Percentiles rank a stretch among this genome's conserved stretches.
phyloP scores from a whole-genome alignment of 1,284 basidiomycete genomes.

The Vanrija sp. region DNA sequence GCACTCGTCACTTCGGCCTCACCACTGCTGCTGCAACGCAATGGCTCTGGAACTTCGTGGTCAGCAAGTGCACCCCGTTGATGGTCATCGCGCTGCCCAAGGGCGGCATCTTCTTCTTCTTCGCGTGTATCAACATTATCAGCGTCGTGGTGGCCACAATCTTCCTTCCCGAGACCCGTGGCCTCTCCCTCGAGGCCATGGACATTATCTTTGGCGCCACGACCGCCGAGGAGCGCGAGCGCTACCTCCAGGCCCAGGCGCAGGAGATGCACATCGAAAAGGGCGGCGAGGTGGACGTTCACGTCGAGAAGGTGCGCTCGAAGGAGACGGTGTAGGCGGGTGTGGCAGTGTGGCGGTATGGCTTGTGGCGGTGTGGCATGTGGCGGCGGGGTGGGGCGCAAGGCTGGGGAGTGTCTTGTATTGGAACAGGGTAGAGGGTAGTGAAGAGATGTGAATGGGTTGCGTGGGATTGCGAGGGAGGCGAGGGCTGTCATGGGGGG shows the following conservation, averaged over 20 bases:
- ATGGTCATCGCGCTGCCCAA: constrained; percentile 53
- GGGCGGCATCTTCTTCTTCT: constrained; percentile 48
- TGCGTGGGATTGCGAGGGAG: too few species aligned
- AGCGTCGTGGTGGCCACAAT: constrained; percentile 45
- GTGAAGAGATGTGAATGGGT: too few species aligned
- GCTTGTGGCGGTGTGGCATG: too few species aligned
- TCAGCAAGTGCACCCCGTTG: constrained; percentile 66
- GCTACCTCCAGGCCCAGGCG: constrained; percentile 51
- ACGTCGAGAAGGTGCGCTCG: constrained; percentile 14
- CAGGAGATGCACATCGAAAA: not conserved
- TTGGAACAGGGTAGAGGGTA: too few species aligned
- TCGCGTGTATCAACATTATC: constrained; percentile 42
- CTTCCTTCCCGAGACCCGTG: constrained; percentile 66
- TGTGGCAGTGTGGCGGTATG: too few species aligned
- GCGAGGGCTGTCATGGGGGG: too few species aligned
- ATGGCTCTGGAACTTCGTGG: constrained; percentile 73
- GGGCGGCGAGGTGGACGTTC: constrained; percentile 6
- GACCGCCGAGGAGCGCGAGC: constrained; percentile 57
- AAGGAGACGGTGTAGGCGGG: too few species aligned
- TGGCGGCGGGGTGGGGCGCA: too few species aligned
- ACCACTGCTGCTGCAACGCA: constrained; percentile 66
- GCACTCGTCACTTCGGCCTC: constrained; percentile 72
- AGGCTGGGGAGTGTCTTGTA: too few species aligned
- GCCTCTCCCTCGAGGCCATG: constrained; percentile 59
- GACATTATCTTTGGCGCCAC: constrained; percentile 72